These are phyloP conservation scores for Papiliotrema fonsecae DNA, from an alignment of 1,284 basidiomycete species.

Conservation along the genomic window DNA sequence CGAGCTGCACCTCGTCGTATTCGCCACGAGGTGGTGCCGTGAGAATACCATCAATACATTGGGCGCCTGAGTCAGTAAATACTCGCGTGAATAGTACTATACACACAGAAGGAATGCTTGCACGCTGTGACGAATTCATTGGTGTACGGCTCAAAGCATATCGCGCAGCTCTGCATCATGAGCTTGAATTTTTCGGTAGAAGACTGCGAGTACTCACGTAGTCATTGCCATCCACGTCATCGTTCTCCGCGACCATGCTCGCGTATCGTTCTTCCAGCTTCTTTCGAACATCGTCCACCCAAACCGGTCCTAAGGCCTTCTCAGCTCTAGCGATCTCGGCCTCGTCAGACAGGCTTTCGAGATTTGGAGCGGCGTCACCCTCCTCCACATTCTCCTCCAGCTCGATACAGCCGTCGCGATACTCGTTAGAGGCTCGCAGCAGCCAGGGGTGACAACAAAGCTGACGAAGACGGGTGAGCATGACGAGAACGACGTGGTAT, in stretches of 20 bases:
- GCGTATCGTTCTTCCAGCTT: conserved; percentile 30
- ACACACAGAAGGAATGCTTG: conserved; percentile 35
- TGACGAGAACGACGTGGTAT: conserved; percentile 34
- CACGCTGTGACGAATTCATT: conserved; percentile 40
- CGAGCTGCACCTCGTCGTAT: conserved; percentile 27
- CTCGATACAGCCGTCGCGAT: neutral
- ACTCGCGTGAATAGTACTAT: neutral
- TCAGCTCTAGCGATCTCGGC: neutral
- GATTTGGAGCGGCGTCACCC: neutral
- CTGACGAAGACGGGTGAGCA: conserved; percentile 40
- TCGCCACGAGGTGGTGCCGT: conserved; percentile 21
- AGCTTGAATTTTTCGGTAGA: neutral
- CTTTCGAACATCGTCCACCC: conserved; percentile 23
- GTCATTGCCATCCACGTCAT: conserved; percentile 18
- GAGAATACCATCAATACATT: conserved; percentile 37
- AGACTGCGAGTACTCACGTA: conserved; percentile 3
- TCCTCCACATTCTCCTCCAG: neutral
- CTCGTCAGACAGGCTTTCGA: neutral
- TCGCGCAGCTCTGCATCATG: conserved; percentile 22
- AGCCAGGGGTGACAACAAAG: conserved; percentile 41
- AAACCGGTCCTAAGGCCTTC: conserved; percentile 1
- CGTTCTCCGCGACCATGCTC: conserved; percentile 8
- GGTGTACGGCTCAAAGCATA: conserved; percentile 38
- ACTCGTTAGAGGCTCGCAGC: conserved; percentile 12
- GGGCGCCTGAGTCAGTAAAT: conserved; percentile 8